These are phyloP conservation scores for Cordyceps militaris DNA, from an alignment of 2,329 filamentous ascomycete species.

Conservation along the genomic window DNA sequence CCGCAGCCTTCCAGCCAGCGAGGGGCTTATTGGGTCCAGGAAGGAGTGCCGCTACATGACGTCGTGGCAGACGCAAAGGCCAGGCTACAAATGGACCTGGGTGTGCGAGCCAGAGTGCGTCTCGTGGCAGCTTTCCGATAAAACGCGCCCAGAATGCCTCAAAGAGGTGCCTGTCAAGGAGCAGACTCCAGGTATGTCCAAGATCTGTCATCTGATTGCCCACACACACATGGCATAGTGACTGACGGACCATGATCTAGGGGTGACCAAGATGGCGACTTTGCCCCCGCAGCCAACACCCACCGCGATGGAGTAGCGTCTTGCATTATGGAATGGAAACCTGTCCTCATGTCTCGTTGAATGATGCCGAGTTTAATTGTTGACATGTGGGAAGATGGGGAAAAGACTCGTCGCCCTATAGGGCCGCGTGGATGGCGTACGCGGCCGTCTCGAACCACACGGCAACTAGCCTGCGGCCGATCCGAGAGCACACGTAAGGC, in stretches of 20 bases:
- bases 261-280: too few relatives aligned
- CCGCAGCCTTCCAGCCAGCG: background rate
- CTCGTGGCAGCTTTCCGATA: background rate
- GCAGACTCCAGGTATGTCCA: background rate
- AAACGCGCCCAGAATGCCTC: background rate
- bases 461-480: background rate
- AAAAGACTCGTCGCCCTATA: background rate
- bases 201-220: too few relatives aligned
- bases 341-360: too few relatives aligned
- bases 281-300: too few relatives aligned
- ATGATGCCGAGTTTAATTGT: too few relatives aligned
- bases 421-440: constrained; percentile 8
- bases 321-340: too few relatives aligned
- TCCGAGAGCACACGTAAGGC: constrained; percentile 3
- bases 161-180: background rate
- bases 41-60: background rate
- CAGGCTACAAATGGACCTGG: constrained; percentile 1
- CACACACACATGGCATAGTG: too few relatives aligned
- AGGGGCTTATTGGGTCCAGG: background rate
- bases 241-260: too few relatives aligned
- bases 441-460: constrained; percentile 1
- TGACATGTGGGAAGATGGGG: too few relatives aligned
- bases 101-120: background rate
- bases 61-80: background rate
- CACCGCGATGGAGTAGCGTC: too few relatives aligned